phyloP scores from a whole-genome alignment of 73 alveolate species.

The Symbiodinium natans region DNA sequence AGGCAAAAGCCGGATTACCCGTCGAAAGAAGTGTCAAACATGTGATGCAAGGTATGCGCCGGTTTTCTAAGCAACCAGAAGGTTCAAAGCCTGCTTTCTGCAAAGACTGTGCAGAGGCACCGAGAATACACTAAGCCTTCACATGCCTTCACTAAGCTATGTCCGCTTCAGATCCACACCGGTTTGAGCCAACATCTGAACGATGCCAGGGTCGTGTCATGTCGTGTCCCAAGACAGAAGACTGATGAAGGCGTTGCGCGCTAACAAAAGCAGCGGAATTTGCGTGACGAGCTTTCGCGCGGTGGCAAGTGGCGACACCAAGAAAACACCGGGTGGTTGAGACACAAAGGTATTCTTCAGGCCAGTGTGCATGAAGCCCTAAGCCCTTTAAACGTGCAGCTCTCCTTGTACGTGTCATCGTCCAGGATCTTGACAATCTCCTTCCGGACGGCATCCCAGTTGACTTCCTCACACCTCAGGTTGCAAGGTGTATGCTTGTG shows the following conservation, averaged over 20 bases:
- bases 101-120: too few species aligned
- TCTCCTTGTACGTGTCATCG: constrained; percentile 85
- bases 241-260: neutral
- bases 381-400: neutral
- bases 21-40: neutral
- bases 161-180: too few species aligned
- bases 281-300: neutral
- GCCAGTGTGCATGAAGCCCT: neutral
- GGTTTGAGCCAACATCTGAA: too few species aligned
- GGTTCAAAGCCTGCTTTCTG: neutral
- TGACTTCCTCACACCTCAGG: constrained; percentile 45
- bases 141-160: too few species aligned
- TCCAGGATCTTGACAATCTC: constrained; percentile 90
- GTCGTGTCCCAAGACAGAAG: too few species aligned
- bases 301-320: too few species aligned
- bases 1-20: neutral
- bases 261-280: neutral
- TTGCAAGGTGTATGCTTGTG: too few species aligned
- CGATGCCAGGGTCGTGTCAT: too few species aligned
- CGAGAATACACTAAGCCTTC: too few species aligned
- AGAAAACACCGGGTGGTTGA: neutral
- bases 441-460: constrained; percentile 70
- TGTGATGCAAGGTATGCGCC: neutral
- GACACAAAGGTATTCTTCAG: neutral
- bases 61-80: neutral